Evolutionary conservation across 805 yeast species (phyloP).

Genomic region (Maudiozyma saulgeensis): DNA sequence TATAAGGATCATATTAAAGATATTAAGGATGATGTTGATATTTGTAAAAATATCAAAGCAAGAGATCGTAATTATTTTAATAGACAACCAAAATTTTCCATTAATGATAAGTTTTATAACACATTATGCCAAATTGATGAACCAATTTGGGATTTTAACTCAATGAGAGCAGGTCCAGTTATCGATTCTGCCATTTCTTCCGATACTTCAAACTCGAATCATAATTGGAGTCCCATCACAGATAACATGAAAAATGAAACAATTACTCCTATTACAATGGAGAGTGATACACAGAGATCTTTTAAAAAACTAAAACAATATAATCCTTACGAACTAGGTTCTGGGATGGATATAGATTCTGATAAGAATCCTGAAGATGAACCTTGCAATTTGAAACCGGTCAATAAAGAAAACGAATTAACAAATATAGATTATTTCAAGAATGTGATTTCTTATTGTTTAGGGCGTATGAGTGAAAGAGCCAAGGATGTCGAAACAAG

Average conservation of each 20-base stretch:
- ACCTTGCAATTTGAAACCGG: background rate
- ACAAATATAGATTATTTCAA: slow-evolving; percentile 31
- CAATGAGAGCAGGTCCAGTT: background rate
- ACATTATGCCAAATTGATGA: background rate
- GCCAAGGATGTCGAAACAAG: slow-evolving; percentile 44
- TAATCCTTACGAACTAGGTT: slow-evolving; percentile 10
- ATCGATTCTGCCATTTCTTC: background rate
- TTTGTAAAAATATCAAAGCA: slow-evolving; percentile 27
- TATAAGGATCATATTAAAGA: slow-evolving; percentile 23
- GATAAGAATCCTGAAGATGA: slow-evolving; percentile 5
- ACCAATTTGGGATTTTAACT: slow-evolving; percentile 6
- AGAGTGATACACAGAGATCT: slow-evolving; percentile 12
- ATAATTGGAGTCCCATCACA: slow-evolving; percentile 9
- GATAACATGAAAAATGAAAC: slow-evolving; percentile 1
- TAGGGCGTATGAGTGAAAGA: slow-evolving; percentile 40
- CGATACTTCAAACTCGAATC: background rate
- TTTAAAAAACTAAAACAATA: slow-evolving; percentile 7
- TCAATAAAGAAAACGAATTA: background rate
- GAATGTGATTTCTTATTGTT: slow-evolving; percentile 36
- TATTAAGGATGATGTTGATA: slow-evolving; percentile 33
- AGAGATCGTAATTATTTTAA: slow-evolving; percentile 12
- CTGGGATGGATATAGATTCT: slow-evolving; percentile 14
- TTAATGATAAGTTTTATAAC: slow-evolving; percentile 26
- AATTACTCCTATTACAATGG: slow-evolving; percentile 14
- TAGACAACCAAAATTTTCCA: slow-evolving; percentile 31